Conservation (phyloP, 345 rosid genomes). For the Pugionium cornutum region DNA sequence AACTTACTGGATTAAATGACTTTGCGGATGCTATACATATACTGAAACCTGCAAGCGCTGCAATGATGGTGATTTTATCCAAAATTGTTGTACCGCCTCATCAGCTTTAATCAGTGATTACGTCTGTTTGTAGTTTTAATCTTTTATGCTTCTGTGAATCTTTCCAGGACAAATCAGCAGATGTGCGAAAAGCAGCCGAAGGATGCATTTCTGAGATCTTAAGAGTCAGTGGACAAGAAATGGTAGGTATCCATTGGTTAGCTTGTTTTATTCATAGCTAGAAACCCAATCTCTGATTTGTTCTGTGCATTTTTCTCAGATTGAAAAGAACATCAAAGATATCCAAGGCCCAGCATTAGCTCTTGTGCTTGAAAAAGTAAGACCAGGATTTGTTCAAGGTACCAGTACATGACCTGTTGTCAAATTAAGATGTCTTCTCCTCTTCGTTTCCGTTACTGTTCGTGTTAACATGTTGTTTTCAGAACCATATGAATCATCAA, state of each 20-base stretch:
- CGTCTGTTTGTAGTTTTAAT: slow-evolving; percentile 15
- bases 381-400: slow-evolving; percentile 76
- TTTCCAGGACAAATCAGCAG: slow-evolving; percentile 85
- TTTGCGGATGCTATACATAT: slow-evolving; percentile 82
- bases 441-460: slow-evolving; percentile 5
- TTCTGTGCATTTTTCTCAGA: slow-evolving; percentile 44
- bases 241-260: slow-evolving; percentile 43
- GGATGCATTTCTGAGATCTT: slow-evolving; percentile 76
- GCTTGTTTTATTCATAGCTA: slow-evolving; percentile 15
- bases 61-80: slow-evolving; percentile 65
- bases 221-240: slow-evolving; percentile 81
- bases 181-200: slow-evolving; percentile 98
- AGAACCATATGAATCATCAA: slow-evolving; percentile 65
- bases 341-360: slow-evolving; percentile 89
- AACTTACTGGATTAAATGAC: slow-evolving; percentile 69
- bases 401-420: slow-evolving; percentile 33
- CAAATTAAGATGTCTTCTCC: slow-evolving; percentile 6
- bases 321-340: slow-evolving; percentile 80
- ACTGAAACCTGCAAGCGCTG: slow-evolving; percentile 77
- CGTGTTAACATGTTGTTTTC: slow-evolving; percentile 38
- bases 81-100: slow-evolving; percentile 7
- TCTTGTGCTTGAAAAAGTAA: slow-evolving; percentile 73
- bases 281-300: slow-evolving; percentile 6
- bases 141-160: slow-evolving; percentile 18
- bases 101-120: slow-evolving; percentile 10